Evolutionary conservation across 2,329 filamentous ascomycete species (phyloP), one percentile per base, ranked within the genome.

Genomic region (Ophiognomonia clavigignenti-juglandacearum): DNA sequence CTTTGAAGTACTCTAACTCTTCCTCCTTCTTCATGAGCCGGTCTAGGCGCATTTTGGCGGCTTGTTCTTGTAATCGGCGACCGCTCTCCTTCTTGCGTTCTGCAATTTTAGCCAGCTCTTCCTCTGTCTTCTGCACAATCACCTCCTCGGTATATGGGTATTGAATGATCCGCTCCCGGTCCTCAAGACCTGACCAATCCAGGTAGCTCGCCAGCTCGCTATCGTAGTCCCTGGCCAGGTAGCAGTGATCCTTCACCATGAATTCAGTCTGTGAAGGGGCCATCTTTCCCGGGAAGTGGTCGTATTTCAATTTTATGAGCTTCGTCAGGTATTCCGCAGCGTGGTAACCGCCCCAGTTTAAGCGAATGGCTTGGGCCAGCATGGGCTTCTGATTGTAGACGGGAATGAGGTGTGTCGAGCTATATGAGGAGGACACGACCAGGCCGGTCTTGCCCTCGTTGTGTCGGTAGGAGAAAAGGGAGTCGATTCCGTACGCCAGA

Each of bases 41-140:
- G 55, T 98, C 93, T 1, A 98, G 72, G 7, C 93, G 85, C 89
- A 96, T 96, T 67, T 96, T 97, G 9, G 92, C 92, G 0, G 93
- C 93, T 66, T 98, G 93, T 59, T 96, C 90, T 64, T 98, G 93
- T 22, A 98, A 64, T 38, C 95, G 78, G 54, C 93, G 78, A 0
- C 93, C 93, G 56, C 89, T 93, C 67, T 98, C 93, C 64, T 95
- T 95, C 61, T 95, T 89, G 63, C 92, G 86, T 71, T 98, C 93
- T 10, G 92, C 90, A 54, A 95, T 88, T 34, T 83, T 78, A 3
- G 88, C 89, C 14, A 98, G 77, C 64, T 98, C 93, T 63, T 97
- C 93, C 61, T 95, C 88, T 2, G 86, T 93, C 71, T 98, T 98
- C 62, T 96, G 88, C 0, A 91, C 69, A 2, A 96, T 73, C 3